Conservation (phyloP, 1,284 basidiomycete genomes). For the Puccinia brachypodii region DNA sequence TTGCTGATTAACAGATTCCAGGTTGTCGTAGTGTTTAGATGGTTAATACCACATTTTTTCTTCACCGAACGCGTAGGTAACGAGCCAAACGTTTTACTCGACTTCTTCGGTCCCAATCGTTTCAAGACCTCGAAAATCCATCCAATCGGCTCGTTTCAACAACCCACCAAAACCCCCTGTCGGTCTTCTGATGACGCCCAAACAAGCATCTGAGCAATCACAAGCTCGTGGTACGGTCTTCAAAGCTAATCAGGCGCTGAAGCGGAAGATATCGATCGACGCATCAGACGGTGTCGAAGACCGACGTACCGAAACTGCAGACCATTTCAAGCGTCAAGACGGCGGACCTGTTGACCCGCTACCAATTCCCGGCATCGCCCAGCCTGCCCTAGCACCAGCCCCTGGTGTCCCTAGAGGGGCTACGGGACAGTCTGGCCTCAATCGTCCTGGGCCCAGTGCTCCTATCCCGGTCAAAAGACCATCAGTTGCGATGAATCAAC, state of each 20-base stretch:
- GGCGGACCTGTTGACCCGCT: not conserved
- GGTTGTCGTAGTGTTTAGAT: not conserved
- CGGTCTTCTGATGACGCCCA: slow-evolving; percentile 15
- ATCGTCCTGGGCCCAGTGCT: not conserved
- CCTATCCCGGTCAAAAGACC: not conserved
- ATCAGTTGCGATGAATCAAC: not conserved
- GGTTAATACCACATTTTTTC: not conserved
- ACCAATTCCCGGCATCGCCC: not conserved
- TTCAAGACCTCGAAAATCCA: not conserved
- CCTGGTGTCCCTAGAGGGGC: not conserved
- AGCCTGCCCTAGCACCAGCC: not conserved
- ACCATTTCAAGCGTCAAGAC: not conserved
- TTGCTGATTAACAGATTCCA: not conserved
- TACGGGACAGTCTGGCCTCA: not conserved
- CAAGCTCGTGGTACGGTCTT: not conserved
- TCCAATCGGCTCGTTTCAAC: not conserved
- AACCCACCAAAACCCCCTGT: not conserved
- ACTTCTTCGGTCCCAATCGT: not conserved
- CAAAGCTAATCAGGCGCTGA: not conserved
- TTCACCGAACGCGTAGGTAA: slow-evolving; percentile 9
- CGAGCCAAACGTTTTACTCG: slow-evolving; percentile 40
- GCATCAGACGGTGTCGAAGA: not conserved
- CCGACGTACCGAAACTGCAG: not conserved
- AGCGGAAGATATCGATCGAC: slow-evolving; percentile 24
- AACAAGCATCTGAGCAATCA: slow-evolving; percentile 32